phyloP scores from a whole-genome alignment of 192 early-diverging fungal genomes.

The Backusella macrospora region DNA sequence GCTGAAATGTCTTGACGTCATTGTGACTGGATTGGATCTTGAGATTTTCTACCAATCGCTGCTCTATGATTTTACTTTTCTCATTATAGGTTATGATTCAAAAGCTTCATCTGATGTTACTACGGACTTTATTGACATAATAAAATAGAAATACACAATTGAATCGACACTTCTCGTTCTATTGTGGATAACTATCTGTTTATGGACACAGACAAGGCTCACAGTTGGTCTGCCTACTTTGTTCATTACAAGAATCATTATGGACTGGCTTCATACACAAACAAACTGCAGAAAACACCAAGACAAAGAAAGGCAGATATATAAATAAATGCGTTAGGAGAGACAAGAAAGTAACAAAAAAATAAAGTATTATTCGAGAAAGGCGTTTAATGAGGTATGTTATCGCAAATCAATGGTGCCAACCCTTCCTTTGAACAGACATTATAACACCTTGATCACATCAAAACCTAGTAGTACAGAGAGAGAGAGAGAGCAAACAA shows the following conservation, averaged over 20 bases:
- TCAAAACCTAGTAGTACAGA: neutral
- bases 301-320: neutral
- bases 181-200: neutral
- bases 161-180: neutral
- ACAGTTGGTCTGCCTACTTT: neutral
- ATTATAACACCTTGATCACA: neutral
- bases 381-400: neutral
- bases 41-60: no score
- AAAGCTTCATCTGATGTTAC: no score
- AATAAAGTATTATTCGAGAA: neutral
- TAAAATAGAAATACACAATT: conserved; percentile 1
- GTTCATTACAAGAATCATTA: neutral
- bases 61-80: no score
- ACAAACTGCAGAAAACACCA: neutral
- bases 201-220: neutral
- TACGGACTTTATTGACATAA: neutral
- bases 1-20: no score
- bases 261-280: neutral
- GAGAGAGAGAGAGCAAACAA: neutral
- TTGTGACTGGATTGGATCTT: no score
- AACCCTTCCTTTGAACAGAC: neutral
- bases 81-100: no score
- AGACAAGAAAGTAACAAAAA: neutral
- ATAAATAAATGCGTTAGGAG: neutral
- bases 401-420: neutral